These are phyloP conservation scores for Syncephalastrum racemosum DNA, from an alignment of 371 early-diverging fungal species.

Conservation along the genomic window DNA sequence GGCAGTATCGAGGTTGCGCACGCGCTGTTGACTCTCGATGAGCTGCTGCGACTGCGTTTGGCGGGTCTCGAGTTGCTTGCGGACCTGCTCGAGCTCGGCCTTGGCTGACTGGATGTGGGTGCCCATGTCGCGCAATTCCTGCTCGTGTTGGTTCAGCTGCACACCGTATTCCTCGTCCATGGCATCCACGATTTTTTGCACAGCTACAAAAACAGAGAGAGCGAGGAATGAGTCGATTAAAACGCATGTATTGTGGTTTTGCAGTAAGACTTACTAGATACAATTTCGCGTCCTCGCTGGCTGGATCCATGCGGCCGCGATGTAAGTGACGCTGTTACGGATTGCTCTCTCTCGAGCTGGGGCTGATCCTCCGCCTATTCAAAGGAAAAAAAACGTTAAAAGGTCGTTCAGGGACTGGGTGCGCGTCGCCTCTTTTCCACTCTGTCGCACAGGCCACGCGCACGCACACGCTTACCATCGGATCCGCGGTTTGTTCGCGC, in stretches of 20 bases:
- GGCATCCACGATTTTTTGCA: slow-evolving; percentile 71
- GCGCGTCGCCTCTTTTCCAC: no score
- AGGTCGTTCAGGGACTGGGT: no score
- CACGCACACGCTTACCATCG: no score
- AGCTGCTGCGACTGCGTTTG: slow-evolving; percentile 34
- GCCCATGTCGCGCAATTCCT: no score
- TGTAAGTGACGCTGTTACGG: no score
- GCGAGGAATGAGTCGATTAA: neutral
- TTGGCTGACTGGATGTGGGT: slow-evolving; percentile 7
- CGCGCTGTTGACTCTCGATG: slow-evolving; percentile 55
- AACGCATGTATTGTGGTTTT: neutral
- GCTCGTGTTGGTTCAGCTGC: slow-evolving; percentile 62
- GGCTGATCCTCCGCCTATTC: no score
- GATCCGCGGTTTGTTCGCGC: slow-evolving; percentile 58
- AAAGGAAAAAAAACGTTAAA: no score
- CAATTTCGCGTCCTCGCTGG: slow-evolving; percentile 54
- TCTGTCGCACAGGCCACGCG: no score
- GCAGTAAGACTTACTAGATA: slow-evolving; percentile 51
- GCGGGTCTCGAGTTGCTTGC: slow-evolving; percentile 35
- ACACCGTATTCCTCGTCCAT: slow-evolving; percentile 65
- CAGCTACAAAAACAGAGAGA: slow-evolving; percentile 33
- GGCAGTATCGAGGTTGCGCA: slow-evolving; percentile 49
- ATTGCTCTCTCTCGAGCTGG: no score
- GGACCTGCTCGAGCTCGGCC: slow-evolving; percentile 48
- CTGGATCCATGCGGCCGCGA: slow-evolving; percentile 18